Conservation (phyloP, 805 yeast species). For the Yueomyces sp. region DNA sequence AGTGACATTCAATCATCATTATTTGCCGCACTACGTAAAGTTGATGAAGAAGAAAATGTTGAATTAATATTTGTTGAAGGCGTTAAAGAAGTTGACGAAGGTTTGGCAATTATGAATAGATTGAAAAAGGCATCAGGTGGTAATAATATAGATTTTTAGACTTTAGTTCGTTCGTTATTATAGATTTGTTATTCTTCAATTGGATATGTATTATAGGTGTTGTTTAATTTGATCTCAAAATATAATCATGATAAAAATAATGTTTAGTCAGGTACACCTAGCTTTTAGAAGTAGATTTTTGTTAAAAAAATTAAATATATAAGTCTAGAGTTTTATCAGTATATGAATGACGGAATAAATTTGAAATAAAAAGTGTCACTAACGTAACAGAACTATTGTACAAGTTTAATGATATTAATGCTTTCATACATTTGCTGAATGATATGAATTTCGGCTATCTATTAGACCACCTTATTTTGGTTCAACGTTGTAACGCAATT, state of each 20-base stretch:
- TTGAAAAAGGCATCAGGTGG: constrained; percentile 9
- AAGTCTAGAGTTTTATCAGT: too few species aligned
- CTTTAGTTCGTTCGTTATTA: too few species aligned
- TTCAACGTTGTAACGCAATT: constrained; percentile 75
- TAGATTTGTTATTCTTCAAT: too few species aligned
- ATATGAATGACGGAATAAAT: background rate
- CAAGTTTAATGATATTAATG: background rate
- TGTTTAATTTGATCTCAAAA: too few species aligned
- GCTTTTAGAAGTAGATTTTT: too few species aligned
- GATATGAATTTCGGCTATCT: too few species aligned
- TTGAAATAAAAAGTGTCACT: background rate
- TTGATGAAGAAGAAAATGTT: constrained; percentile 50
- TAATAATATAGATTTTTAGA: constrained; percentile 1
- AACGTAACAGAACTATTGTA: background rate
- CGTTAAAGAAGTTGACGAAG: constrained; percentile 60
- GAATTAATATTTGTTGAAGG: constrained; percentile 79
- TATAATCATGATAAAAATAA: too few species aligned
- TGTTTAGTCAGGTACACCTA: too few species aligned
- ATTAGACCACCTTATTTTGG: constrained; percentile 29
- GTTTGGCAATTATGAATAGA: constrained; percentile 91
- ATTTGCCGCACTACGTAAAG: constrained; percentile 58
- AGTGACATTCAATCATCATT: constrained; percentile 60
- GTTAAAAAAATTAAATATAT: too few species aligned
- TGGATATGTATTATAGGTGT: too few species aligned
- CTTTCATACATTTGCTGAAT: too few species aligned